These are phyloP conservation scores for Cornus suecica DNA, from an alignment of 148 eudicot genomes.

Conservation along the genomic window DNA sequence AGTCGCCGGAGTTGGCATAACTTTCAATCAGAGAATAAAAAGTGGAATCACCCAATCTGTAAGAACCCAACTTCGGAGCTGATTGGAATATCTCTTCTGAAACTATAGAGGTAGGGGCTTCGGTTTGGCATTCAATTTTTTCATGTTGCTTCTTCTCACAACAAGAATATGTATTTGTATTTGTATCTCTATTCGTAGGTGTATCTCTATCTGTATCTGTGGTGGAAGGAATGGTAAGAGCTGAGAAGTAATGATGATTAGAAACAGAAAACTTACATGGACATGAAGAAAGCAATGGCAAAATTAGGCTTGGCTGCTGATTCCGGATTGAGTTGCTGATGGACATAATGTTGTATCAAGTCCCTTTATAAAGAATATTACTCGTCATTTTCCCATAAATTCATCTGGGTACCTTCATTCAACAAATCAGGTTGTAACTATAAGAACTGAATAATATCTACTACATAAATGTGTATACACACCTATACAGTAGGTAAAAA, in stretches of 20 bases:
- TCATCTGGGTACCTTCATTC: no score
- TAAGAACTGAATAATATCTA: no score
- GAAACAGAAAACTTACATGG: conserved; percentile 27
- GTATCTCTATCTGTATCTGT: no score
- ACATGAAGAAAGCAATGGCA: conserved; percentile 17
- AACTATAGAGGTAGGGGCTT: conserved; percentile 32
- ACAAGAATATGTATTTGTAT: no score
- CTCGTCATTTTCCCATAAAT: not conserved
- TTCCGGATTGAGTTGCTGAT: conserved; percentile 18
- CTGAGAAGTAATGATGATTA: conserved; percentile 15
- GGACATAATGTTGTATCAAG: conserved; percentile 37
- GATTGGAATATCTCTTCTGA: conserved; percentile 37
- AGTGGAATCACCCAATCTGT: conserved; percentile 68
- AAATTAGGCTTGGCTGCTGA: conserved; percentile 17
- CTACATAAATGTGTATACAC: no score
- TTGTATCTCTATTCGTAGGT: no score
- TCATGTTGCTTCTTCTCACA: conserved; percentile 13
- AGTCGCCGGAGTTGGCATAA: conserved; percentile 54
- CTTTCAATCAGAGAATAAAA: conserved; percentile 61
- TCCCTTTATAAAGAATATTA: not conserved
- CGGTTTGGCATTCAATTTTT: conserved; percentile 1
- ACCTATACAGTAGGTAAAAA: no score
- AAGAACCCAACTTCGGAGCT: conserved; percentile 53
- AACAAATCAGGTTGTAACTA: no score
- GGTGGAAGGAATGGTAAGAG: conserved; percentile 16